Evolutionary conservation across 1,284 basidiomycete species (phyloP).

Genomic region (Pholiota adiposa): DNA sequence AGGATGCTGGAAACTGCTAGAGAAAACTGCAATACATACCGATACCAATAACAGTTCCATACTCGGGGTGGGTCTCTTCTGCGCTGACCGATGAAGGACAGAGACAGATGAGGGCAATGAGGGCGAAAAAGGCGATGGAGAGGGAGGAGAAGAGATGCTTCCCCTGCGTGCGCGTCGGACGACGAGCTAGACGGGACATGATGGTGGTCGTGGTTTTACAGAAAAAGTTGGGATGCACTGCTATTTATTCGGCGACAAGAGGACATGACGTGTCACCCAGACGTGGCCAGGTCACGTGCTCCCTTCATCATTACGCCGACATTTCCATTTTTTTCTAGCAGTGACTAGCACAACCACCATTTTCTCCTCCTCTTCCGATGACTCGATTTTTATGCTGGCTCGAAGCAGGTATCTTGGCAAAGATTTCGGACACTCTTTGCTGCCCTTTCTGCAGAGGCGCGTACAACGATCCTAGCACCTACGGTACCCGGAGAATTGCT

Average conservation of each 20-base stretch:
- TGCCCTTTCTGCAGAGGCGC: not conserved
- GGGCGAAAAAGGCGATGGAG: conserved; percentile 65
- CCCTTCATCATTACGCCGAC: not conserved
- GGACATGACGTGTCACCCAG: conserved; percentile 41
- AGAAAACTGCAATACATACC: conserved; percentile 52
- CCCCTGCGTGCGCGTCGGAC: conserved; percentile 60
- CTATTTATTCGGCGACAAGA: conserved; percentile 24
- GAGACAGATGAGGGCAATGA: conserved; percentile 67
- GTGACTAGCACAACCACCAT: not conserved
- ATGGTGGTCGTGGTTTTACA: conserved; percentile 31
- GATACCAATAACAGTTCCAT: conserved; percentile 95
- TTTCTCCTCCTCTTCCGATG: not conserved
- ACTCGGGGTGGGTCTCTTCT: conserved; percentile 65
- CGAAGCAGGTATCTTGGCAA: not conserved
- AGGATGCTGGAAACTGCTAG: conserved; percentile 8
- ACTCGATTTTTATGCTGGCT: not conserved
- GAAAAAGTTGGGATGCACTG: conserved; percentile 19
- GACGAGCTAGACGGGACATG: conserved; percentile 46
- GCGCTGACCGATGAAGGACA: conserved; percentile 61
- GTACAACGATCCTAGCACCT: not conserved
- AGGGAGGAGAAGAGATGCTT: conserved; percentile 64
- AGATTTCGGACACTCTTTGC: too few species aligned
- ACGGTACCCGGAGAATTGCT: not conserved
- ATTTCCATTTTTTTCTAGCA: not conserved
- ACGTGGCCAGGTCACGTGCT: conserved; percentile 41